Percentiles rank a stretch among this genome's conserved stretches.
These are phyloP conservation scores for Torulaspora globosa DNA, from an alignment of 1,139 yeast species.

Conservation along the genomic window DNA sequence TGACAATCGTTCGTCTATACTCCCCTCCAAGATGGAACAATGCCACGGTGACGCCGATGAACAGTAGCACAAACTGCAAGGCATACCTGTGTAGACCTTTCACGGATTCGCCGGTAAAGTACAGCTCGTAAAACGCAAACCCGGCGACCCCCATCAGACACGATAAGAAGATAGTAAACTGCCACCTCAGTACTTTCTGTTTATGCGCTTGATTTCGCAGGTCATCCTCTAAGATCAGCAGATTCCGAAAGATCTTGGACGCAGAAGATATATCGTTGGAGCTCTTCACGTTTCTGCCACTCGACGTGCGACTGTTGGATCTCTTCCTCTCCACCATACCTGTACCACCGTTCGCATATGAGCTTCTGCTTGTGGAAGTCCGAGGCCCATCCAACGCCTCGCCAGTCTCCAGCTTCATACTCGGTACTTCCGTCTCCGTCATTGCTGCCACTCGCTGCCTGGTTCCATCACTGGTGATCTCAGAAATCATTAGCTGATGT, in stretches of 20 bases:
- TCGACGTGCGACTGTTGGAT: slow-evolving; percentile 33
- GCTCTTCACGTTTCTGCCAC: slow-evolving; percentile 30
- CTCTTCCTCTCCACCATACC: slow-evolving; percentile 19
- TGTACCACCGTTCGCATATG: slow-evolving; percentile 6
- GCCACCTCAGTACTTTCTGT: slow-evolving; percentile 64
- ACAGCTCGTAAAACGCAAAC: slow-evolving; percentile 37
- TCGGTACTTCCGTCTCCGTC: slow-evolving; percentile 11
- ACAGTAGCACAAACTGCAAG: slow-evolving; percentile 60
- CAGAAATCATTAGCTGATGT: not conserved
- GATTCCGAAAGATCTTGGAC: slow-evolving; percentile 71
- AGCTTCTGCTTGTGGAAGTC: slow-evolving; percentile 6
- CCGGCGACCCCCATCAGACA: slow-evolving; percentile 42
- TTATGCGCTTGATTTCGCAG: slow-evolving; percentile 74
- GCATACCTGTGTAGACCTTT: slow-evolving; percentile 40
- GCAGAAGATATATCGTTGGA: slow-evolving; percentile 48
- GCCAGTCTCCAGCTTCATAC: slow-evolving; percentile 10
- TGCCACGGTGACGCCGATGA: slow-evolving; percentile 64
- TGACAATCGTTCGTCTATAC: slow-evolving; percentile 75
- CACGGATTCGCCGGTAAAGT: slow-evolving; percentile 25
- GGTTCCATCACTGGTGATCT: slow-evolving; percentile 4
- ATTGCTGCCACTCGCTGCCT: not conserved
- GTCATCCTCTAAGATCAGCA: slow-evolving; percentile 80
- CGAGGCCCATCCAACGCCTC: slow-evolving; percentile 6
- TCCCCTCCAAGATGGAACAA: slow-evolving; percentile 87
- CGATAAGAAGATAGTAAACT: slow-evolving; percentile 68